Evolutionary conservation across 768 basidiomycete species (phyloP), one percentile per base, ranked within the genome.

Genomic region (Ramaria rubella): DNA sequence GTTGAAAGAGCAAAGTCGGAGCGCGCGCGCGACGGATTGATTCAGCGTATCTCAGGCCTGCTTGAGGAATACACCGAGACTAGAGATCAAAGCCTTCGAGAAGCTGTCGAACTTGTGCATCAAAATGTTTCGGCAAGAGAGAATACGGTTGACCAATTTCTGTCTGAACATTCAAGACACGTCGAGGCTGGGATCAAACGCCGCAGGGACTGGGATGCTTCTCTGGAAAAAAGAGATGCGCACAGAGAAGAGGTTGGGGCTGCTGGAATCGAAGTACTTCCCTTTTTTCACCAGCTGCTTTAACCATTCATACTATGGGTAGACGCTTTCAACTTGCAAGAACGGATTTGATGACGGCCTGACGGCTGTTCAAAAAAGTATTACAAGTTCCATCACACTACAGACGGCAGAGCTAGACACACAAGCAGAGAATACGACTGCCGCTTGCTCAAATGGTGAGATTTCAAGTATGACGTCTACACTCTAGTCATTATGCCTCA

Each of bases 21-120:
- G 24, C 80, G 77, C 49, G 81, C 87, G 1, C 86, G 83, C 58
- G 82, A 84, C 40, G 86, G 88, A 38, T 68, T 95, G 12, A 69
- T 94, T n/a, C 78, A 85, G 40, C 85, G 83, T 36, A 77, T 95
- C 49, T 86, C 88, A 1, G 74, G 75, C 3, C 74, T 94, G 61
- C 71, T 96, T 2, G 82, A 79, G 11, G 84, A 80, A 26, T 94
- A 87, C 67, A 77, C 84, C 29, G 70, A 78, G 42, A 78, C 84
- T 46, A 81, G 88, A 27, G 86, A 94, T 65, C 73, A 76, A 15
- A 81, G 80, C 19, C 71, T 93, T 52, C 76, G 78, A 38, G 79
- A 81, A 26, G 78, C 81, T 1, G 74, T 90, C 50, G 72, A 71
- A 1, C 66, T 70, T 40, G 70, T 89, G 24, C 75, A 79, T 34